A percentile compares a stretch with the other conserved stretches of the same genome.
These are phyloP conservation scores for Malus orientalis DNA, from an alignment of 306 rosid genomes.

Conservation along the genomic window DNA sequence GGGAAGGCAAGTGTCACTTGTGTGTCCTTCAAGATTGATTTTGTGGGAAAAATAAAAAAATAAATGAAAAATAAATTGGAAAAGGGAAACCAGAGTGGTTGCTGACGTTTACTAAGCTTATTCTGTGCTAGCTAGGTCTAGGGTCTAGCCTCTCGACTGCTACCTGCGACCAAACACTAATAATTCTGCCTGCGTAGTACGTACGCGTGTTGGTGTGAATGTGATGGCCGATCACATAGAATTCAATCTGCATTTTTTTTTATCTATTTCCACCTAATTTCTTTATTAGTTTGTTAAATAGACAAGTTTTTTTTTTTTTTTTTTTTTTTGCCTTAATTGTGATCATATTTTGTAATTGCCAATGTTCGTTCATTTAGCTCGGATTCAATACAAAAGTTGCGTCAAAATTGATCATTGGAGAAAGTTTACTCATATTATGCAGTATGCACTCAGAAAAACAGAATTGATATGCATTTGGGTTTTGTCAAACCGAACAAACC, in stretches of 20 bases:
- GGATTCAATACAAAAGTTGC: not conserved
- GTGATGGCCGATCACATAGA: not conserved
- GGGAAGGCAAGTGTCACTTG: not conserved
- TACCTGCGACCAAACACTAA: slow-evolving; percentile 20
- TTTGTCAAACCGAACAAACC: not conserved
- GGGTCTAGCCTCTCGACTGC: not conserved
- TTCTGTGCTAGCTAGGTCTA: not conserved
- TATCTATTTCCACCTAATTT: not conserved
- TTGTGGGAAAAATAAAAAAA: not conserved
- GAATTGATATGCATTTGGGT: not conserved
- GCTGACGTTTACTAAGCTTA: slow-evolving; percentile 1
- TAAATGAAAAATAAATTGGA: too few relatives aligned
- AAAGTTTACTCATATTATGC: not conserved
- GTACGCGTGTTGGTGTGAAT: not conserved
- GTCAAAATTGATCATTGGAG: not conserved
- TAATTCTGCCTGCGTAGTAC: not conserved
- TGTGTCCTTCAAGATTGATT: not conserved
- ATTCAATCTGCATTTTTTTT: not conserved
- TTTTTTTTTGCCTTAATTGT: not conserved
- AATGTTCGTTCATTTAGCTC: not conserved
- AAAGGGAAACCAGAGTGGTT: not conserved
- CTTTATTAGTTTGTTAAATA: not conserved
- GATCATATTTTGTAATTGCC: too few relatives aligned
- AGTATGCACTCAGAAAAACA: not conserved
- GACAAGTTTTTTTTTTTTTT: not conserved